Base-by-base conservation (phyloP, 2,329 filamentous ascomycete species). In the Arthrobotrys musiformis region DNA sequence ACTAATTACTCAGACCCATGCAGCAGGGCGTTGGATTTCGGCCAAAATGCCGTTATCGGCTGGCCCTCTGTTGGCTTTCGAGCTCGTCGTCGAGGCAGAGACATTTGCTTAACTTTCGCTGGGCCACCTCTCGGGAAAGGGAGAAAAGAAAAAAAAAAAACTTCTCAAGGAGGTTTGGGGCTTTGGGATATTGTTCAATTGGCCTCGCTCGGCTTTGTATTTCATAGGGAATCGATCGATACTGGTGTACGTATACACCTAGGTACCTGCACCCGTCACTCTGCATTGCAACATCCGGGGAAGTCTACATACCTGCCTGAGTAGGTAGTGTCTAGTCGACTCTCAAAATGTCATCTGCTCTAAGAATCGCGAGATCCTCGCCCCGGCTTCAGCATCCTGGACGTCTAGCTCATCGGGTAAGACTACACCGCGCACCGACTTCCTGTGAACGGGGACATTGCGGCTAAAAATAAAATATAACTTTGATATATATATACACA, bases 21-120 rank as follows among this genome's bases (percentile, higher is more conserved):
- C 67, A 40, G 9, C 26, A 7, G 22, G 52, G 13, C 40, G 17
- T 52, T 64, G 54, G 58, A 60, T 22, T 40, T 33, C 42, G 58
- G 33, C 40, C 24, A 35, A 62, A 50, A 64, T 70, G 68, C 72
- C 72, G 72, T 54, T 76, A 76, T 70, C 72, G 72, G 72, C 72
- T 75, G 54, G 52, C 52, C 30, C 15, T 22, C 30, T 58, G 54
- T 19, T 56, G 19, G 30, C 8, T 52, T 58, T 19, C 40, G 54
- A 58, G 54, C 54, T 58, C 54, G 52, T 15, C 52, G 54, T 58
- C 54, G 54, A 40, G 28, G 30, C 28, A 52, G 24, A 52, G 50
- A 40, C 54, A 58, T 58, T 58, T 58, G 22, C 33, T 58, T 40
- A 58, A 58, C 30, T 58, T 58, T 58, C 54, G 30, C 54, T 58